Evolutionary conservation across 2,329 filamentous ascomycete species (phyloP), one percentile per base, ranked within the genome.

Genomic region (Fusarium sp.): DNA sequence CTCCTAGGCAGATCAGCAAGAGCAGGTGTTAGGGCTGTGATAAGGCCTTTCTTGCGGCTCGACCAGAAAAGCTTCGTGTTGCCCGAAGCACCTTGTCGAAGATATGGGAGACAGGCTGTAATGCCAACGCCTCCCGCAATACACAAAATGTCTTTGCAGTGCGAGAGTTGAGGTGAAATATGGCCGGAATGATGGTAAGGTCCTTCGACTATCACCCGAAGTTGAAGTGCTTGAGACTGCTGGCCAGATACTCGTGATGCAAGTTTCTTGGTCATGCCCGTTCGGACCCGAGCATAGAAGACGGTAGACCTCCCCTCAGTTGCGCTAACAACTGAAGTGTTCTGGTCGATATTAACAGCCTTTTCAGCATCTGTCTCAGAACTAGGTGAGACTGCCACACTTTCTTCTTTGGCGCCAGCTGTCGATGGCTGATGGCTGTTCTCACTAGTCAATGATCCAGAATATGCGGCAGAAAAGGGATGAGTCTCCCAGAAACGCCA

Each of bases 401-500:
- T 18, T 39, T 52, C 54, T 57, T 39, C 59, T 46, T 39, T 31
- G 18, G 36, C n/a, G 13, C 20, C 6, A 49, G n/a, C 4, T 18
- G 29, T 42, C 29, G 31, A 33, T 39, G 38, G 18, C 31, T 33
- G 44, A 3, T 36, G 29, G 35, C 20, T 59, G 12, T 22, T 41
- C 15, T 47, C 47, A 20, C 53, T 66, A 20, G 41, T 47, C 27
- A 44, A 46, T 1, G 27, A 31, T 6, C 20, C 47, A 22, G 31
- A 52, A 29, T 31, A 49, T 25, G 71, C 72, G 12, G 81, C 77
- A 0, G 80, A 82, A 56, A 83, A 81, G 8, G 81, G 81, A 47
- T 82, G 81, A 25, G 70, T 81, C 50, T 82, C 80, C 81, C 81
- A 83, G 56, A 82, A 72, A 3, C 75, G 68, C 80, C 81, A 81